phyloP scores from a whole-genome alignment of 1,284 basidiomycete genomes.

The Trichosporon ovoides region DNA sequence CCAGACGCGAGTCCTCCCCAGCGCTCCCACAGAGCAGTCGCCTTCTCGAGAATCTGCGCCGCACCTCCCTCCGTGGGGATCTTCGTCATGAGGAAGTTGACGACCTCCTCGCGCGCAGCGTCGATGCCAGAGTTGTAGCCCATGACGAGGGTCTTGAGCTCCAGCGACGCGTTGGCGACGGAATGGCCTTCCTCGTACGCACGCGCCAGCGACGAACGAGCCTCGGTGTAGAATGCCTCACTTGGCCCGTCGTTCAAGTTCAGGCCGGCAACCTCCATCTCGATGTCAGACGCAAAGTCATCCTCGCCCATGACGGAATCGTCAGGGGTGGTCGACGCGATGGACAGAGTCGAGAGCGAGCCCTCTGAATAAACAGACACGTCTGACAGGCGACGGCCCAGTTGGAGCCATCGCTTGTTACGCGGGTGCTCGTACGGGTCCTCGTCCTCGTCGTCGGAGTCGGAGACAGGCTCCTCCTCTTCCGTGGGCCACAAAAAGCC shows the following conservation, averaged over 20 bases:
- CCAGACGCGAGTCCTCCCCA: conserved; percentile 39
- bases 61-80: conserved; percentile 26
- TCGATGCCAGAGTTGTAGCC: conserved; percentile 48
- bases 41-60: conserved; percentile 25
- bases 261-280: conserved; percentile 19
- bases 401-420: conserved; percentile 45
- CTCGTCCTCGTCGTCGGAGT: conserved; percentile 42
- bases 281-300: conserved; percentile 20
- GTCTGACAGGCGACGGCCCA: conserved; percentile 42
- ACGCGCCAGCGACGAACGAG: conserved; percentile 39
- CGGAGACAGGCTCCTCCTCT: conserved; percentile 35
- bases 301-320: conserved; percentile 23
- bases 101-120: conserved; percentile 41
- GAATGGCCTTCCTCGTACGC: conserved; percentile 46
- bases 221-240: conserved; percentile 39
- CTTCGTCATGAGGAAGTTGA: conserved; percentile 42
- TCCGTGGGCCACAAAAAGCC: conserved; percentile 50
- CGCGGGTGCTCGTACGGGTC: conserved; percentile 48
- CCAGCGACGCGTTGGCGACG: conserved; percentile 44
- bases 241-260: conserved; percentile 31
- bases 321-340: conserved; percentile 36
- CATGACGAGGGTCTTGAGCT: conserved; percentile 46
- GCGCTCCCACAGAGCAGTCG: conserved; percentile 32
- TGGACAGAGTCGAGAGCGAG: conserved; percentile 45
- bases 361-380: conserved; percentile 26